Percentiles rank a stretch among this genome's conserved stretches.
These are phyloP conservation scores for Fomitopsis betulina DNA, from an alignment of 1,284 basidiomycete species.

Conservation along the genomic window DNA sequence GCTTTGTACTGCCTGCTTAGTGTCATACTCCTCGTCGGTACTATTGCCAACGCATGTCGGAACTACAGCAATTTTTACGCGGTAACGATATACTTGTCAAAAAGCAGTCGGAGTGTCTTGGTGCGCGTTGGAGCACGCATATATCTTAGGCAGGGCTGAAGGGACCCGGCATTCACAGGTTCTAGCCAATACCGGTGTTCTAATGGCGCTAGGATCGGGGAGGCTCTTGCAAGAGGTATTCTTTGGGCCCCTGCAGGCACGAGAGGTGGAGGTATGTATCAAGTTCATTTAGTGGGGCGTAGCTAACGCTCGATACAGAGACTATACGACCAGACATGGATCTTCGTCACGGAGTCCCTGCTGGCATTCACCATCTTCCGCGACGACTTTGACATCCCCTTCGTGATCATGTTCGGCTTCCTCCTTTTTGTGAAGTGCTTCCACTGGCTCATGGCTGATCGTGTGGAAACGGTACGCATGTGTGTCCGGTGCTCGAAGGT, in stretches of 20 bases:
- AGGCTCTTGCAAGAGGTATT: slow-evolving; percentile 83
- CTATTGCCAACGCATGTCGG: slow-evolving; percentile 76
- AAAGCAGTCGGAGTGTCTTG: slow-evolving; percentile 85
- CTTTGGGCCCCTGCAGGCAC: slow-evolving; percentile 85
- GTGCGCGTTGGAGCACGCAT: slow-evolving; percentile 40
- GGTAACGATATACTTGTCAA: slow-evolving; percentile 87
- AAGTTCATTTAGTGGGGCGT: slow-evolving; percentile 14
- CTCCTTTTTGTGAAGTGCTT: slow-evolving; percentile 96
- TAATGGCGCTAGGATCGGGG: slow-evolving; percentile 73
- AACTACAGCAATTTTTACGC: slow-evolving; percentile 93
- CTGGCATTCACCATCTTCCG: slow-evolving; percentile 96
- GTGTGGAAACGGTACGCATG: slow-evolving; percentile 89
- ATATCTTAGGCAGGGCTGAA: background rate
- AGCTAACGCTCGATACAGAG: slow-evolving; percentile 47
- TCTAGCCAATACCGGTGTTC: slow-evolving; percentile 88
- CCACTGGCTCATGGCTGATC: slow-evolving; percentile 93
- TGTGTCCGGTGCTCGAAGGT: background rate
- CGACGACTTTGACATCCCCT: slow-evolving; percentile 89
- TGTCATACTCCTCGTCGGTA: slow-evolving; percentile 62
- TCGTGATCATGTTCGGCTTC: slow-evolving; percentile 89
- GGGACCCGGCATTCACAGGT: slow-evolving; percentile 48
- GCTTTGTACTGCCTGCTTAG: slow-evolving; percentile 70
- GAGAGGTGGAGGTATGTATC: slow-evolving; percentile 86
- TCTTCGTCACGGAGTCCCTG: slow-evolving; percentile 94
- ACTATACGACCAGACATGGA: slow-evolving; percentile 94